Base-by-base conservation (phyloP, 805 yeast genomes). In the Candida arabinofermentans region DNA sequence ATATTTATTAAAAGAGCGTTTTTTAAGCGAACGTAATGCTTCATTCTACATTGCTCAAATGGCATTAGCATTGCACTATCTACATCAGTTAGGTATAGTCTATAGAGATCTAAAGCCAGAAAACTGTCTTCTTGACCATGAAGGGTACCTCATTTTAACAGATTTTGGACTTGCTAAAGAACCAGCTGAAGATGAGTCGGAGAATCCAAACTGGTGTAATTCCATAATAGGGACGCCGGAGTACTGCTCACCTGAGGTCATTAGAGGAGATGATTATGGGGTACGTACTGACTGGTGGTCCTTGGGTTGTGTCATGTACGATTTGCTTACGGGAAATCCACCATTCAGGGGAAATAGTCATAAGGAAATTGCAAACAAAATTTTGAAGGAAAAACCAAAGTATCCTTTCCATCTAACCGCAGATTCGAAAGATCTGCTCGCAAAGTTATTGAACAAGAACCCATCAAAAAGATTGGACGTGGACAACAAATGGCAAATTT, bases 61-160 rank as follows among this genome's bases (percentile, higher is more conserved):
- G 69, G 79, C 87, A 3, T 70, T 83, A 37, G 95, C 95, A 0
- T 62, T 88, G 40, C 66, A 70, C 24, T 91, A 88, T 62, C 65
- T 88, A 27, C 96, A 88, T 58, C 67, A 68, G 13, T 67, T 80
- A 35, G 96, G 96, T 4, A 78, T 88, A 13, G 91, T 88, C 3
- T 88, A 88, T 54, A 74, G 96, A 24, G 96, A 88, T 58, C 67
- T 88, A 50, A 88, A 88, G 62, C 96, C 96, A 7, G 96, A 88
- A 60, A 88, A 88, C 57, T 89, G 95, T 53, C 64, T 88, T 42
- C 65, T 88, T 32, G 87, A 87, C 52, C 69, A 74, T 2, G 65
- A 72, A 23, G 96, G 96, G 0, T 90, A 88, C 57, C 68, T 88
- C 42, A 79, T 87, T 10, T 65, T 87, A 30, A 87, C 96, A 0